Evolutionary conservation across 192 early-diverging fungal species (phyloP).

Genomic region (Coemansia sp.): DNA sequence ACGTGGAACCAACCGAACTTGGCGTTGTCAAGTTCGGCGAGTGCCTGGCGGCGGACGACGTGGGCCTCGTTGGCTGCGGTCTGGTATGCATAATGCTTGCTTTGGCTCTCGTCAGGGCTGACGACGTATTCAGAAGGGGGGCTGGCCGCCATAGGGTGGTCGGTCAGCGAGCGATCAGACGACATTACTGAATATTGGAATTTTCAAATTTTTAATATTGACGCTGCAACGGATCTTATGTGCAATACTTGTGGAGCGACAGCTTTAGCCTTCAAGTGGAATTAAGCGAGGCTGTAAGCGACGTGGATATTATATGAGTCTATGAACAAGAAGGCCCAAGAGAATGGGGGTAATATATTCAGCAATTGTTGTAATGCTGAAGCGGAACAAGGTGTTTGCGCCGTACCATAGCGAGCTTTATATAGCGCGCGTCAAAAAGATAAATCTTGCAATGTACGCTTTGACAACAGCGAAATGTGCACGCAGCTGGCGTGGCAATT

Average conservation of each 20-base stretch:
- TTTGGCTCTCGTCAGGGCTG: conserved; percentile 1
- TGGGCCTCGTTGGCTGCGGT: conserved; percentile 5
- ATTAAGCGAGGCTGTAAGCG: not conserved
- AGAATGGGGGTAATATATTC: not conserved
- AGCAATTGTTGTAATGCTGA: not conserved
- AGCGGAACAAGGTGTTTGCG: not conserved
- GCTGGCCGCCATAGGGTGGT: conserved; percentile 1
- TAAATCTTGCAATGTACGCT: not conserved
- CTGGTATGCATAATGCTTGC: conserved; percentile 2
- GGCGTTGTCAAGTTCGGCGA: conserved; percentile 62
- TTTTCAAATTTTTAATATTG: not conserved
- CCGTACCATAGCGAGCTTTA: not conserved
- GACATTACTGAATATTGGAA: conserved; percentile 17
- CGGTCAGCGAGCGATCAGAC: conserved; percentile 11
- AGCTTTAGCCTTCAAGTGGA: not conserved
- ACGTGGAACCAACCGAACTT: conserved; percentile 78
- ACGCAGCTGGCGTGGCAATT: not conserved
- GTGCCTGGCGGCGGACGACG: conserved; percentile 30
- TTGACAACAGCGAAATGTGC: not conserved
- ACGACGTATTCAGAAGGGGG: conserved; percentile 1
- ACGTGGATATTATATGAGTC: not conserved
- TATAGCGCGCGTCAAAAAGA: conserved; percentile 1
- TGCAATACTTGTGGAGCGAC: not conserved
- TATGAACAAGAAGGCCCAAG: not conserved
- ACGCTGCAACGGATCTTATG: not conserved